phyloP scores from a whole-genome alignment of 2,329 filamentous ascomycete genomes.

The Tolypocladium album region DNA sequence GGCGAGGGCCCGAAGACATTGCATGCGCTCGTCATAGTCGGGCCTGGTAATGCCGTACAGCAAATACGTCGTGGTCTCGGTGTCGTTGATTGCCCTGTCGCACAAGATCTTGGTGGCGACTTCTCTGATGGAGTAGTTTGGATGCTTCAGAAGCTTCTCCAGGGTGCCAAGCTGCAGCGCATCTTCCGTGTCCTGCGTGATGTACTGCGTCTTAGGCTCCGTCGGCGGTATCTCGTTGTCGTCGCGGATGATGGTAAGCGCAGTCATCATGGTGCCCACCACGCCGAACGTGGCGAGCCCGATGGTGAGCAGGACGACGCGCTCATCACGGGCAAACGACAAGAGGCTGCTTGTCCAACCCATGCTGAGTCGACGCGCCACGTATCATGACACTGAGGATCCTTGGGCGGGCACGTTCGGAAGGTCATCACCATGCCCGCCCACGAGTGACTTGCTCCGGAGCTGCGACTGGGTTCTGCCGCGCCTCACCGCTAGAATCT shows the following conservation, averaged over 20 bases:
- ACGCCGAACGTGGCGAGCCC: slow-evolving; percentile 49
- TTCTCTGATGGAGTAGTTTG: slow-evolving; percentile 62
- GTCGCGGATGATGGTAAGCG: slow-evolving; percentile 49
- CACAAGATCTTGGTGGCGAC: slow-evolving; percentile 51
- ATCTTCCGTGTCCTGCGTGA: slow-evolving; percentile 67
- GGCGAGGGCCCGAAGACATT: slow-evolving; percentile 43
- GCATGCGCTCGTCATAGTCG: slow-evolving; percentile 49
- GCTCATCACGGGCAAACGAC: slow-evolving; percentile 34
- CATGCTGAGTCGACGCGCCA: slow-evolving; percentile 19
- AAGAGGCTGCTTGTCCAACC: slow-evolving; percentile 19
- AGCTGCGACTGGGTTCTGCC: slow-evolving; percentile 6
- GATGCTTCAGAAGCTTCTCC: slow-evolving; percentile 55
- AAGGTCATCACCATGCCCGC: neutral
- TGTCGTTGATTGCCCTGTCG: slow-evolving; percentile 49
- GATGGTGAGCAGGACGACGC: slow-evolving; percentile 40
- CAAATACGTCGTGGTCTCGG: slow-evolving; percentile 35
- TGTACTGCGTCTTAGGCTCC: slow-evolving; percentile 59
- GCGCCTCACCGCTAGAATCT: slow-evolving; percentile 9
- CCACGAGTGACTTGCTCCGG: too few species aligned
- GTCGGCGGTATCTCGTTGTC: slow-evolving; percentile 55
- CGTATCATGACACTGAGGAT: neutral
- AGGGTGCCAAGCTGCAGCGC: slow-evolving; percentile 56
- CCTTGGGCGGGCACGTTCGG: neutral
- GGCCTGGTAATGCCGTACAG: slow-evolving; percentile 47
- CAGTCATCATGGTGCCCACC: slow-evolving; percentile 43